phyloP scores from a whole-genome alignment of 345 rosid genomes.

The Adansonia digitata region DNA sequence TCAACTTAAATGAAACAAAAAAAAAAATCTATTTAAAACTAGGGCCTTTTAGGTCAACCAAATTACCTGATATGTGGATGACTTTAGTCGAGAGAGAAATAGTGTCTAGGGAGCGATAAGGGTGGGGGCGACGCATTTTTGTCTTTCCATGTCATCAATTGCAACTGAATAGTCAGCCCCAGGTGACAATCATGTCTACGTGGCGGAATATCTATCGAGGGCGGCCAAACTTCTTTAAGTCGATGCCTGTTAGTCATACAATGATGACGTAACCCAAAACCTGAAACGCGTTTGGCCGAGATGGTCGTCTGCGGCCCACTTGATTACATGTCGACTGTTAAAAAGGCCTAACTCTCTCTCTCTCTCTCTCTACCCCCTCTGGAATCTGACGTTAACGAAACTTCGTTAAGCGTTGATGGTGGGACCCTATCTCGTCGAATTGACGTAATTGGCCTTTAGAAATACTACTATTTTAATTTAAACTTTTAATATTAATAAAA shows the following conservation, averaged over 20 bases:
- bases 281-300: constrained; percentile 17
- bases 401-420: not conserved
- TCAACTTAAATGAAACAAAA: too few relatives aligned
- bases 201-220: not conserved
- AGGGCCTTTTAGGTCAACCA: too few relatives aligned
- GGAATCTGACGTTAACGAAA: constrained; percentile 18
- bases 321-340: constrained; percentile 38
- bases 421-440: not conserved
- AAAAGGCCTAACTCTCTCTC: constrained; percentile 18
- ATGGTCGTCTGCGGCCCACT: not conserved
- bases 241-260: not conserved
- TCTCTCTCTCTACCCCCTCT: not conserved
- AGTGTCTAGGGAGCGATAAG: not conserved
- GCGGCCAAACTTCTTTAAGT: too few relatives aligned
- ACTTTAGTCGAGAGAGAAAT: too few relatives aligned
- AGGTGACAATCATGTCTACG: not conserved
- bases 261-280: constrained; percentile 19
- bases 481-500: too few relatives aligned
- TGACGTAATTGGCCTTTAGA: not conserved
- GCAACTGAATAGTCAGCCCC: not conserved
- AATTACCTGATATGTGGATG: too few relatives aligned
- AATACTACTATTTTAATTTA: too few relatives aligned
- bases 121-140: not conserved
- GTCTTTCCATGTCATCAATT: constrained; percentile 9
- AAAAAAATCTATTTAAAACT: too few relatives aligned